Base-by-base conservation (phyloP, 345 rosid genomes). In the Combretum micranthum region DNA sequence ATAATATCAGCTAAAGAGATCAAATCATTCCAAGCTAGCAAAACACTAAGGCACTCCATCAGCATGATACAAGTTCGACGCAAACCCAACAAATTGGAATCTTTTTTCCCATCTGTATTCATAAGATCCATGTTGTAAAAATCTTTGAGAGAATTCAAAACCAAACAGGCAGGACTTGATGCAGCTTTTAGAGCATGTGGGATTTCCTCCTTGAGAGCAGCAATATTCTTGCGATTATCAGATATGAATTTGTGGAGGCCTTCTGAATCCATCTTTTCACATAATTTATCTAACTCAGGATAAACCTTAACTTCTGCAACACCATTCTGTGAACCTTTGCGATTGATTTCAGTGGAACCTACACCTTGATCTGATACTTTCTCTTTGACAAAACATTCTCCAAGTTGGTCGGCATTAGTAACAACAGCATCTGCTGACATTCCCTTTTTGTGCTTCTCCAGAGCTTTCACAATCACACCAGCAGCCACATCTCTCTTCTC, bases 241-340 rank as follows among this genome's bases (percentile, higher is more conserved):
- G 69, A 45, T 47, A 63, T 43, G 65, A 69, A 83, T 61, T 56
- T 72, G 61, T 72, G 72, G 60, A 80, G 82, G 56, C 86, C 89
- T 57, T 75, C 69, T 58, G 80, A 73, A 74, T 83, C 86, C 89
- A 80, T 83, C 77, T 78, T 78, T 80, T 78, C 63, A 62, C 89
- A 83, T 70, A 78, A 74, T 66, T 72, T 72, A 18, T 58, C 69
- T 44, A 83, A 69, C 73, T 80, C 80, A 57, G 68, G 80, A 54
- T 69, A 70, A 63, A 80, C 74, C 78, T 75, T 70, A 57, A 68
- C 72, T 63, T 67, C 73, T 50, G 50, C 64, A 66, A 63, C 67
- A 78, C 70, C 60, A 18, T 64, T 64, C 69, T 69, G 69, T 59
- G 73, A 58, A 67, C 60, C 69, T 71, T 77, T 78, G 25, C 63